phyloP scores from a whole-genome alignment of 2,329 filamentous ascomycete genomes.

The Sphaerulina vaccinii region DNA sequence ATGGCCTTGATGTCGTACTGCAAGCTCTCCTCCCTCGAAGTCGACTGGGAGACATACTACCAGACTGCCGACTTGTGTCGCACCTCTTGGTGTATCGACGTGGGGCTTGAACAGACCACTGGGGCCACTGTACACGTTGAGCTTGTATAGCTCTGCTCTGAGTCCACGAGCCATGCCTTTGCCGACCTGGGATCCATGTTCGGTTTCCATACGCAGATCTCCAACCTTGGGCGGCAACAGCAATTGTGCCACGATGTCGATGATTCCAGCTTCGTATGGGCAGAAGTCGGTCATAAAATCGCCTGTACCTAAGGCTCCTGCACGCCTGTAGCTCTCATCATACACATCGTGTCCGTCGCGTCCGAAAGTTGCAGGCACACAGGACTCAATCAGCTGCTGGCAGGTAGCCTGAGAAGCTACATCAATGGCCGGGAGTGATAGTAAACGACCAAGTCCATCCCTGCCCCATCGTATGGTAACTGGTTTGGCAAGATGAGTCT shows the following conservation, averaged over 20 bases:
- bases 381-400: constrained; percentile 19
- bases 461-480: constrained; percentile 15
- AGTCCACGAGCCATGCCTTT: constrained; percentile 1
- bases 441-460: neutral
- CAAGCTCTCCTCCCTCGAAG: constrained; percentile 6
- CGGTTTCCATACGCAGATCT: neutral
- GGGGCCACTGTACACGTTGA: constrained; percentile 14
- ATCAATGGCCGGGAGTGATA: constrained; percentile 2
- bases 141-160: constrained; percentile 12
- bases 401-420: neutral
- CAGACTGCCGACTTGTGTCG: constrained; percentile 6
- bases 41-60: constrained; percentile 8
- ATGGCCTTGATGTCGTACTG: constrained; percentile 11
- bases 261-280: constrained; percentile 45
- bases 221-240: neutral
- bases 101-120: constrained; percentile 9
- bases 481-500: constrained; percentile 10
- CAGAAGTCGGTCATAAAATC: constrained; percentile 39
- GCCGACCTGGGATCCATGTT: neutral
- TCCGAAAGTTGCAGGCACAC: constrained; percentile 52
- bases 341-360: constrained; percentile 46
- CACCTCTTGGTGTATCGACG: constrained; percentile 9
- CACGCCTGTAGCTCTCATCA: constrained; percentile 55
- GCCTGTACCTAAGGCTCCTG: constrained; percentile 49
- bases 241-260: constrained; percentile 49